Conservation (phyloP, 139 green algal species). For the Chloropicon primus region DNA sequence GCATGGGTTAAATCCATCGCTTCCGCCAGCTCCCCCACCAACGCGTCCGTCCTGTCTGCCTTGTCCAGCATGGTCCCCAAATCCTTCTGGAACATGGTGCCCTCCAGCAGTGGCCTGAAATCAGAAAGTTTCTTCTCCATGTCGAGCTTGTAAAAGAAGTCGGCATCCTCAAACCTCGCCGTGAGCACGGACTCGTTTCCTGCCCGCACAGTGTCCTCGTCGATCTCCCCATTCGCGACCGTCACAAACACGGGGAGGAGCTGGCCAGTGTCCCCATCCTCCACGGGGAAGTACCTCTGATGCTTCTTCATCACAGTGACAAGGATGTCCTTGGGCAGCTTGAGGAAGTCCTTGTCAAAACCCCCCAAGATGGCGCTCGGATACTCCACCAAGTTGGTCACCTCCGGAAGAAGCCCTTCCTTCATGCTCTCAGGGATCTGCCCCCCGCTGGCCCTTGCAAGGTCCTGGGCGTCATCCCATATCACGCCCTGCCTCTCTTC, state of each 20-base stretch:
- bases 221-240: conserved; percentile 79
- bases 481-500: conserved; percentile 41
- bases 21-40: conserved; percentile 43
- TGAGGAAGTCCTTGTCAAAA: conserved; percentile 73
- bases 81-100: conserved; percentile 64
- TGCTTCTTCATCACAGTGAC: conserved; percentile 99
- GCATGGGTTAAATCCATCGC: conserved; percentile 22
- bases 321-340: conserved; percentile 84
- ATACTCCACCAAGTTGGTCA: conserved; percentile 79
- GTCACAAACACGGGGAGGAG: conserved; percentile 86
- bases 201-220: conserved; percentile 44
- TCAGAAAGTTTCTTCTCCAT: conserved; percentile 50
- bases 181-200: conserved; percentile 92
- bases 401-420: conserved; percentile 59
- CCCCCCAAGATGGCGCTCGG: conserved; percentile 62
- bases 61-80: conserved; percentile 92
- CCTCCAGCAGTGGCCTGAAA: conserved; percentile 33
- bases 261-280: conserved; percentile 5
- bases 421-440: conserved; percentile 40
- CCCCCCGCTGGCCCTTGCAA: conserved; percentile 24
- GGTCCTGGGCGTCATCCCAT: conserved; percentile 38
- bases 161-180: conserved; percentile 90
- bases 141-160: conserved; percentile 93
- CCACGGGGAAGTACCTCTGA: conserved; percentile 96
- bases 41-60: conserved; percentile 45